Conservation (phyloP, 306 rosid genomes). For the Trifolium pratense region DNA sequence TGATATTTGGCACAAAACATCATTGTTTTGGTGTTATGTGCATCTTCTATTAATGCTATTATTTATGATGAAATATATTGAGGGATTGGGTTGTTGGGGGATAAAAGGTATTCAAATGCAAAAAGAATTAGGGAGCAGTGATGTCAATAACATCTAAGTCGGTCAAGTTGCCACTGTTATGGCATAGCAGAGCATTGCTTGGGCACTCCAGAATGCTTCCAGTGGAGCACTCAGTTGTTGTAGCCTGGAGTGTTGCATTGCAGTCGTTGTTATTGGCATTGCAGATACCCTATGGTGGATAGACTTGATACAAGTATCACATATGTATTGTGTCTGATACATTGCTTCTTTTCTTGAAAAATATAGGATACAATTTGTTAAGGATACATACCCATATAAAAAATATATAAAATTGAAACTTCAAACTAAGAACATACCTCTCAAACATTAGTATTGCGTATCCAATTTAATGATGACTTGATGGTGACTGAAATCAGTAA, state of each 20-base stretch:
- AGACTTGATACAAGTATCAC: background rate
- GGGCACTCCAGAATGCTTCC: background rate
- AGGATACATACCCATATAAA: background rate
- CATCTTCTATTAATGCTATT: background rate
- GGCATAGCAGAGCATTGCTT: too few relatives aligned
- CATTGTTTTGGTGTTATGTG: background rate
- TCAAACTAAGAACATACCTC: background rate
- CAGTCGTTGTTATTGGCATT: background rate
- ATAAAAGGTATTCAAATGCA: background rate
- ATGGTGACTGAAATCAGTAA: background rate
- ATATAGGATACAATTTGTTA: background rate
- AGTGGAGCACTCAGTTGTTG: background rate
- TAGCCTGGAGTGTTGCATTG: background rate
- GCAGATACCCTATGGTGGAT: background rate
- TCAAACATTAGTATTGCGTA: background rate
- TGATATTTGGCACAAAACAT: background rate
- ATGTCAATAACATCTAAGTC: background rate
- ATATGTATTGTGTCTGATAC: background rate
- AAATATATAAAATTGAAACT: background rate
- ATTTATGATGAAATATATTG: conserved; percentile 5
- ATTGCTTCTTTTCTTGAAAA: background rate
- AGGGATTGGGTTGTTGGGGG: background rate
- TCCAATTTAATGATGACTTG: background rate
- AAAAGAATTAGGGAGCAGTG: background rate
- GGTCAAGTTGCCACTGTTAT: too few relatives aligned